Conservation (phyloP, 164 flowering plant species). For the Magnolia changhungtana region DNA sequence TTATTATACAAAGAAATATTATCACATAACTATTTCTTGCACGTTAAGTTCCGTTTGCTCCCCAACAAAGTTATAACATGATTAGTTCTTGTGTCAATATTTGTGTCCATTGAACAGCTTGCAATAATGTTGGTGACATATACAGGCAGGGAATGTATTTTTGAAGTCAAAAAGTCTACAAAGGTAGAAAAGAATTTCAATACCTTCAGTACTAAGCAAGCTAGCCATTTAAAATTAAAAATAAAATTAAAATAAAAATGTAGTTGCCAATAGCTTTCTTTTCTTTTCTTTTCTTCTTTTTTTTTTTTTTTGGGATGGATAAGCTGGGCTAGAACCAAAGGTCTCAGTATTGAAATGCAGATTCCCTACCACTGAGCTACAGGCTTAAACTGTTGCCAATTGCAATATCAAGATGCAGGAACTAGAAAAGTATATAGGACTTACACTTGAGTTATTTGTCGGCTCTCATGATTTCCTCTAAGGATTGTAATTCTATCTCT, state of each 20-base stretch:
- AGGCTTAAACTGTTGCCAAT: not conserved
- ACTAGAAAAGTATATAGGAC: slow-evolving; percentile 14
- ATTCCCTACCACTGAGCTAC: not conserved
- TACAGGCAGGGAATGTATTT: too few relatives aligned
- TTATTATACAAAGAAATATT: too few relatives aligned
- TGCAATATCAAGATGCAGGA: slow-evolving; percentile 4
- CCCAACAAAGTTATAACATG: too few relatives aligned
- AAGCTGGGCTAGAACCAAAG: not conserved
- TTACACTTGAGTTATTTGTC: slow-evolving; percentile 54
- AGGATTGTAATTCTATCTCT: slow-evolving; percentile 47
- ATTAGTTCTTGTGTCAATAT: too few relatives aligned
- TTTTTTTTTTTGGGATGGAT: not conserved
- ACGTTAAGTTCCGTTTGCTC: too few relatives aligned
- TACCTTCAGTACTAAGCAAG: not conserved
- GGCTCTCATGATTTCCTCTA: slow-evolving; percentile 48
- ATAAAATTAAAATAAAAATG: too few relatives aligned
- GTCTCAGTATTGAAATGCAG: not conserved
- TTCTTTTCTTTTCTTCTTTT: not conserved
- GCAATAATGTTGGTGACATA: too few relatives aligned
- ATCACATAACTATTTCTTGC: too few relatives aligned
- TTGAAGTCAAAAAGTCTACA: too few relatives aligned
- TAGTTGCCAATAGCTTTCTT: not conserved
- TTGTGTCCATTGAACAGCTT: too few relatives aligned
- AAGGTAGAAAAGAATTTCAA: not conserved
- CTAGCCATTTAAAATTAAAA: not conserved